Evolutionary conservation across 352 stramenopile species (phyloP).

Genomic region (Aphanomyces invadans): DNA sequence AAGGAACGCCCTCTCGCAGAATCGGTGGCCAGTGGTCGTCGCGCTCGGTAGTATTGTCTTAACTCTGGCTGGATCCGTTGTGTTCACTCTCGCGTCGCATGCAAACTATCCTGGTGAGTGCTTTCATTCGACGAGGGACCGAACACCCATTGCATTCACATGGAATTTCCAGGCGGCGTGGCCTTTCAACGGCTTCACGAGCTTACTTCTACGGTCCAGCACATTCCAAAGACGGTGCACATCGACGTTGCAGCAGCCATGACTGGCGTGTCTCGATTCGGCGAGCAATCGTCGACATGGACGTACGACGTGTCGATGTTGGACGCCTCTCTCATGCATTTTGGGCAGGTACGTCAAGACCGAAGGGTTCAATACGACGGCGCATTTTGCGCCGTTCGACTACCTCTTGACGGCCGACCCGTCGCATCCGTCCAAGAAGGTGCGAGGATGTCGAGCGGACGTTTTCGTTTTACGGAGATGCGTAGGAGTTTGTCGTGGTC

Average conservation of each 20-base stretch:
- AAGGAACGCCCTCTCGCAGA: too few species aligned
- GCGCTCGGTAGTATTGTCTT: conserved; percentile 42
- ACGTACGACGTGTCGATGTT: conserved; percentile 34
- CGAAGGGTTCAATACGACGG: conserved; percentile 38
- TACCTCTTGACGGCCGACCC: conserved; percentile 43
- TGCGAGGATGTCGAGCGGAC: background rate
- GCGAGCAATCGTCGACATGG: conserved; percentile 68
- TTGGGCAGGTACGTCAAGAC: conserved; percentile 71
- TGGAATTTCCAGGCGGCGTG: conserved; percentile 46
- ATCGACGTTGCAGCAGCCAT: conserved; percentile 92
- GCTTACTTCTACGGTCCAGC: conserved; percentile 29
- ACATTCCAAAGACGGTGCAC: conserved; percentile 53
- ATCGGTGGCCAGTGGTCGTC: conserved; percentile 42
- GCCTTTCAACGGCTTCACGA: conserved; percentile 59
- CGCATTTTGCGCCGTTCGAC: conserved; percentile 46
- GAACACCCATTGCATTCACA: too few species aligned
- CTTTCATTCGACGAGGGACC: too few species aligned
- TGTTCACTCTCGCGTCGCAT: conserved; percentile 67
- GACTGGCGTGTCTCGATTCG: conserved; percentile 89
- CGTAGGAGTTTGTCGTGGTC: conserved; percentile 6
- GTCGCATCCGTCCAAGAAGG: background rate
- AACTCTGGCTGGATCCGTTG: conserved; percentile 35
- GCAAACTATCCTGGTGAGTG: conserved; percentile 90
- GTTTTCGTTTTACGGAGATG: background rate
- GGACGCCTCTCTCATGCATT: too few species aligned